Base-by-base conservation (phyloP, 140 eudicot genomes). In the Eryngium alpinum region DNA sequence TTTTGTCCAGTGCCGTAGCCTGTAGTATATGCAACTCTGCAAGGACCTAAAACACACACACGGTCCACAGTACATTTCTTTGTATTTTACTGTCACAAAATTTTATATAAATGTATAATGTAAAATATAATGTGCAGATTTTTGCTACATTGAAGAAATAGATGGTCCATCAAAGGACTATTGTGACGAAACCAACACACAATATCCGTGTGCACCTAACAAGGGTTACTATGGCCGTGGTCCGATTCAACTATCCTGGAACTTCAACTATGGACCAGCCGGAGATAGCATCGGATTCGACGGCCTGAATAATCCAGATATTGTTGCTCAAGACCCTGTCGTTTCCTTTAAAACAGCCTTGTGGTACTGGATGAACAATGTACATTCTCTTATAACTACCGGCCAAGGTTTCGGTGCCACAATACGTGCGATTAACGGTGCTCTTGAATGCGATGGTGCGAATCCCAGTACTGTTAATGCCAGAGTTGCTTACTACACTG, bases 151-250 rank as follows among this genome's bases (percentile, higher is more conserved):
- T 44, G 87, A 83, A 44, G 89, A 86, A 52, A 83, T 80, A 43
- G 19, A 80, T 34, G 77, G 77, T 10, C 52, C 77, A 15, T 72
- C 52, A 44, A 72, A 34, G 51, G 77, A 72, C 77, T 72, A 72
- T 11, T 72, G 77, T 22, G 77, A 72, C 5, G 77, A 72, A 72
- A 72, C 18, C 77, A 34, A 71, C 63, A 83, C 85, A 32, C 81
- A 86, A 19, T 86, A 81, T 46, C 89, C 89, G 6, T 86, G 89
- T 51, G 77, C 50, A 10, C 81, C 89, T 0, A 28, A 25, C 81
- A 70, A 78, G 77, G 77, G 69, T 3, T 86, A 86, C 81, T 84
- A 76, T 24, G 89, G 89, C 18, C 80, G 89, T 27, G 89, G 89
- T 11, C 89, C 89, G 9, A 29, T 86, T 3, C 89, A 86, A 33